Conservation (phyloP, 306 rosid genomes). For the Herpetospermum pedunculosum region DNA sequence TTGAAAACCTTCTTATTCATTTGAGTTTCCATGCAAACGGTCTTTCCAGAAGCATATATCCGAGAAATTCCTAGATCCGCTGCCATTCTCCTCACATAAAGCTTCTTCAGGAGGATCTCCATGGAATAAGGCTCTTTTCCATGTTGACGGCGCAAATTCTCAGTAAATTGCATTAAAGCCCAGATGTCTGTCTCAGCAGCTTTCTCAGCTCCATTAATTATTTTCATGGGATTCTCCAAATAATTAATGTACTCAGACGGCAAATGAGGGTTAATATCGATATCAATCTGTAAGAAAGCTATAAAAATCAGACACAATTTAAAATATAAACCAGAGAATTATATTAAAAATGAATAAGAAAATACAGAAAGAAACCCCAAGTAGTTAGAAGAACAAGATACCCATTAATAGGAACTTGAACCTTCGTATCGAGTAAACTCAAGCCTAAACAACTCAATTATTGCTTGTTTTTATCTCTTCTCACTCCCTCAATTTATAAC, state of each 20-base stretch:
- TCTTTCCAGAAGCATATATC: slow-evolving; percentile 65
- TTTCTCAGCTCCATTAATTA: slow-evolving; percentile 69
- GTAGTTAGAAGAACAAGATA: neutral
- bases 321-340: neutral
- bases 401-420: neutral
- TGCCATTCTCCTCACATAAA: slow-evolving; percentile 89
- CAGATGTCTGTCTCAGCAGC: slow-evolving; percentile 77
- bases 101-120: slow-evolving; percentile 74
- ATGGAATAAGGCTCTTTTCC: slow-evolving; percentile 88
- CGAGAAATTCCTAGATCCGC: slow-evolving; percentile 77
- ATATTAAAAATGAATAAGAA: neutral
- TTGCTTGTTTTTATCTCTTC: neutral
- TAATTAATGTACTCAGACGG: slow-evolving; percentile 81
- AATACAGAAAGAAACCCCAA: neutral
- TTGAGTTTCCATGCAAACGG: slow-evolving; percentile 60
- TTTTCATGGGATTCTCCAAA: slow-evolving; percentile 86
- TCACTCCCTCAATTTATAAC: neutral
- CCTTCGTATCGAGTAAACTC: neutral
- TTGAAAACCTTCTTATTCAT: slow-evolving; percentile 61
- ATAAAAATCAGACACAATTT: neutral
- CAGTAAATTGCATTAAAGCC: slow-evolving; percentile 86
- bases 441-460: neutral
- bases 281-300: slow-evolving; percentile 45
- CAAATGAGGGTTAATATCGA: slow-evolving; percentile 66
- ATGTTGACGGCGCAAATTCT: slow-evolving; percentile 63